Base-by-base conservation (phyloP, 1,284 basidiomycete genomes). In the Microbotryum violaceum region DNA sequence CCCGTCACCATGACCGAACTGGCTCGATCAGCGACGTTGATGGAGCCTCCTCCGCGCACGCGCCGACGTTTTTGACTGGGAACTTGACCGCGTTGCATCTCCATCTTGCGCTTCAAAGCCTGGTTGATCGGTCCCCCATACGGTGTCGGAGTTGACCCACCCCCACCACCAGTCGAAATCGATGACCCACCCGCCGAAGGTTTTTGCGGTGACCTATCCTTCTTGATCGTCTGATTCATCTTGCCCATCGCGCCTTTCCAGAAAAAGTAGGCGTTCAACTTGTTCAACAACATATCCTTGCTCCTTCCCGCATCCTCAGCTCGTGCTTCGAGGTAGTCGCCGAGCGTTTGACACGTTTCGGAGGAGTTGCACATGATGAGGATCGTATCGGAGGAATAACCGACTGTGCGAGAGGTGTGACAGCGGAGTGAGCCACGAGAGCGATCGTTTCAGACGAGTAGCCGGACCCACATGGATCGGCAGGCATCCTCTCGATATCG, bases 281-380 rank as follows among this genome's bases (percentile, higher is more conserved):
- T 86, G 16, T 78, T 79, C 85, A 97, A 89, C 86, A 97, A 87
- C 25, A 67, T 62, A 20, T n/a, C n/a, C 21, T 55, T 54, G 56
- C 52, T 23, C 31, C 55, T 12, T 52, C 49, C 18, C 33, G 52
- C 18, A 14, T 63, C 82, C 82, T 58, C 77, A 67, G 10, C 85
- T 84, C 25, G 80, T 79, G 8, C 81, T 80, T 2, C 83, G 80
- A 97, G 80, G 74, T 89, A 96, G 64, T 92, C 87, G 3, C 82
- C 83, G 20, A 96, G 77, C 49, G 88, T 80, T 12, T 81, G 81
- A 70, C 87, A 88, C 0, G 87, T 87, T 42, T 84, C 82, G 31
- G 86, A 81, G 0, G 90, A 90, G 0, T 85, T 85, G n/a, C 87
- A 85, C 91, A 97, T 93, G 61, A 96, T 80, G 46, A 96, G 82